Conservation (phyloP, 2,329 filamentous ascomycete species). For the Sporothrix globosa region DNA sequence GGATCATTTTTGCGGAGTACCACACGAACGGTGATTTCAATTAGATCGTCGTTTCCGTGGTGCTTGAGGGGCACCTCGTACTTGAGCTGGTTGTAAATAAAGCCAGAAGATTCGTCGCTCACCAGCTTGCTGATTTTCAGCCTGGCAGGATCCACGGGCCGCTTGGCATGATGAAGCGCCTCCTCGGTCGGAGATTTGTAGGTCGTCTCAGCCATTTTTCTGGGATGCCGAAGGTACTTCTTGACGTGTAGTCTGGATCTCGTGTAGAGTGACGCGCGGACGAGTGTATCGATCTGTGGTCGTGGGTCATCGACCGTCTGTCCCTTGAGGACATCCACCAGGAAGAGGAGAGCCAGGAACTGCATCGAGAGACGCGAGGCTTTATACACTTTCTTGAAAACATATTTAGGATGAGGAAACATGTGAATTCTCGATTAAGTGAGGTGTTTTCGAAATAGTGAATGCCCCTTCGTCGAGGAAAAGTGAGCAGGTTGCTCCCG, state of each 20-base stretch:
- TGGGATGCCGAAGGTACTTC: background rate
- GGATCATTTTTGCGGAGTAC: background rate
- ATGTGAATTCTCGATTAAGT: background rate
- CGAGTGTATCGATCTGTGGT: background rate
- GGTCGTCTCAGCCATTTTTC: background rate
- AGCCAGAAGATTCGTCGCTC: background rate
- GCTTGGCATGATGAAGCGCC: background rate
- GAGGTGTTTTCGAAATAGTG: background rate
- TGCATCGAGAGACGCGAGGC: background rate
- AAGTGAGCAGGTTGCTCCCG: background rate
- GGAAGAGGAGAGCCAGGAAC: constrained; percentile 2
- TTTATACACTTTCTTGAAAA: constrained; percentile 19
- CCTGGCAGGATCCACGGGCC: background rate
- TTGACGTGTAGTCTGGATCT: background rate
- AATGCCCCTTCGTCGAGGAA: background rate
- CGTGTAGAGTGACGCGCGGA: too few relatives aligned
- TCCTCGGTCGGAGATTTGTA: background rate
- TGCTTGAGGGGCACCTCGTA: constrained; percentile 35
- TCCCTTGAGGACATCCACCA: constrained; percentile 11
- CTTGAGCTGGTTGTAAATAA: constrained; percentile 8
- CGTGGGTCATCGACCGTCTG: background rate
- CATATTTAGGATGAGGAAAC: background rate
- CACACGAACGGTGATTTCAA: constrained; percentile 11
- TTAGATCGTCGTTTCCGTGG: background rate
- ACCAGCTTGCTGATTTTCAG: background rate